Base-by-base conservation (phyloP, 768 basidiomycete genomes). In the Amanita molliuscula region DNA sequence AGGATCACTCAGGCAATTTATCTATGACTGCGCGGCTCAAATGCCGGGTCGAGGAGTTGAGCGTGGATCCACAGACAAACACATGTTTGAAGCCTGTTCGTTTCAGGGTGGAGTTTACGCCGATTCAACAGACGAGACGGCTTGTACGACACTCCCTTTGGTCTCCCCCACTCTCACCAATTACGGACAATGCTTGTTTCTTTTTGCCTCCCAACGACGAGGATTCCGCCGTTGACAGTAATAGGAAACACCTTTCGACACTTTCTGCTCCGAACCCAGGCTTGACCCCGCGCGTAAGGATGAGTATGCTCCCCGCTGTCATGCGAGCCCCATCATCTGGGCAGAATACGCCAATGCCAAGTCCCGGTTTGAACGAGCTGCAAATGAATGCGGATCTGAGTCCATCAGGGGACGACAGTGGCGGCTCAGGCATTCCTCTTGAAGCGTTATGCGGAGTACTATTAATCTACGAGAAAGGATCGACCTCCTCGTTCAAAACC, bases 381-480 rank as follows among this genome's bases (percentile, higher is more conserved):
- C 38, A 42, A 11, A 25, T 42, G 28, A 31, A 20, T 28, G 16
- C 31, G 2, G 18, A n/a, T 11, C 23, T 34, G 4, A 10, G 33
- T 23, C n/a, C 23, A 13, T 6, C 28, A 29, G 13, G 40, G 11
- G 28, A 37, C 16, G 13, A 33, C n/a, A 42, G 18, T 6, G 26
- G n/a, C n/a, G 31, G 29, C 35, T 18, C 38, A 9, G 16, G 18
- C 15, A 25, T 69, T 36, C 70, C 72, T 10, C 60, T 63, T 10
- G 73, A 69, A 1, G 68, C 67, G 56, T 53, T 60, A 49, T 87
- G 85, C 37, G 80, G 79, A 37, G 76, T 94, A 53, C 80, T 82
- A 48, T 68, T 98, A 57, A 76, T 88, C 20, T 82, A 88, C 55
- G 93, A 96, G 71, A 96, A 92, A 65, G 94, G 94, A 21, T 88